Conservation (phyloP, 1,139 yeast genomes). For the Meyerozyma smithsonii region DNA sequence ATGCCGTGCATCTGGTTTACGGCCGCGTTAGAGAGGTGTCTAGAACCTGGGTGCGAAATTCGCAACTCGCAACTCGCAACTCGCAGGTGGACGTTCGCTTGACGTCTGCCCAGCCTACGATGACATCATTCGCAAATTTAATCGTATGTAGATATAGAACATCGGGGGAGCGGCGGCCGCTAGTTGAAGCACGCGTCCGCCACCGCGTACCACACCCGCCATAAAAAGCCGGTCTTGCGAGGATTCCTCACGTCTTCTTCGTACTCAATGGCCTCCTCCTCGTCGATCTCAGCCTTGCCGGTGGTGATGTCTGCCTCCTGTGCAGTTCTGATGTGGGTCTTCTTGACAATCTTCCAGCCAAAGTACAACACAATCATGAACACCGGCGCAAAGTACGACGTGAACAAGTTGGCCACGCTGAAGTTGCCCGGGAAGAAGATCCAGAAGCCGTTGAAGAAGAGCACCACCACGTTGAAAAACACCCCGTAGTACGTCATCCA, state of each 20-base stretch:
- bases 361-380: constrained; percentile 21
- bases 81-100: too few species aligned
- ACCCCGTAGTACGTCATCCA: constrained; percentile 30
- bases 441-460: constrained; percentile 40
- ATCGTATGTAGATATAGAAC: too few species aligned
- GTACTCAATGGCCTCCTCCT: constrained; percentile 25
- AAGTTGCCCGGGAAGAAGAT: constrained; percentile 37
- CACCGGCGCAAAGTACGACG: constrained; percentile 39
- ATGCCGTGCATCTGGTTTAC: too few species aligned
- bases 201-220: constrained; percentile 15
- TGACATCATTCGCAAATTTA: too few species aligned
- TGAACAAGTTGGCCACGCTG: constrained; percentile 31
- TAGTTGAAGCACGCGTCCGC: constrained; percentile 17
- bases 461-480: constrained; percentile 20
- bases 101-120: too few species aligned
- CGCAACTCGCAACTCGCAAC: too few species aligned
- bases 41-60: too few species aligned
- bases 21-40: too few species aligned
- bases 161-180: too few species aligned
- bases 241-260: constrained; percentile 16
- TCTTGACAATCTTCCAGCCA: constrained; percentile 33
- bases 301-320: constrained; percentile 34
- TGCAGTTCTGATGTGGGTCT: constrained; percentile 27
- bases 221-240: constrained; percentile 16
- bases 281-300: constrained; percentile 33